These are phyloP conservation scores for Exophiala sideris DNA, from an alignment of 2,329 filamentous ascomycete genomes.

Conservation along the genomic window DNA sequence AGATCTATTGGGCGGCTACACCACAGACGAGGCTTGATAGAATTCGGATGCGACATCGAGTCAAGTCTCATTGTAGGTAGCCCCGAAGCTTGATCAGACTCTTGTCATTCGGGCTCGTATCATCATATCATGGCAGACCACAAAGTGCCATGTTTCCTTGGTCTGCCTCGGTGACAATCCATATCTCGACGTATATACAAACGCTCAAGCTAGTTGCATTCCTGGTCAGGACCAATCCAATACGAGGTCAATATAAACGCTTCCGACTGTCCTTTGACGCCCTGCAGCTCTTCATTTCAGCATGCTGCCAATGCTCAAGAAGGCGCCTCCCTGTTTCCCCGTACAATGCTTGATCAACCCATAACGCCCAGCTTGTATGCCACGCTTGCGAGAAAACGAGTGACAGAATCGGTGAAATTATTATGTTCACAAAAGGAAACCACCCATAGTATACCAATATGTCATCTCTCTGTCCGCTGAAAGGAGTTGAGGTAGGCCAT, in stretches of 20 bases:
- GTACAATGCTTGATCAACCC: not conserved
- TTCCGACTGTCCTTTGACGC: not conserved
- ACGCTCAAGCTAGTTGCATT: not conserved
- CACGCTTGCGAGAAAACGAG: constrained; percentile 18
- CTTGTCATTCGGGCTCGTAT: constrained; percentile 2
- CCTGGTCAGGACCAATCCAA: too few relatives aligned
- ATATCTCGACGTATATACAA: constrained; percentile 18
- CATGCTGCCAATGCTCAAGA: constrained; percentile 1
- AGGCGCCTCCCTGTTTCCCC: not conserved
- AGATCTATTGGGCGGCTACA: too few relatives aligned
- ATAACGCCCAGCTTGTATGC: constrained; percentile 14
- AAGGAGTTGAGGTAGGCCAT: constrained; percentile 87
- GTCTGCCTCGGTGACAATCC: constrained; percentile 6
- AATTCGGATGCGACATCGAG: too few relatives aligned
- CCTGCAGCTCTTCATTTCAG: not conserved
- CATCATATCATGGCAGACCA: constrained; percentile 15
- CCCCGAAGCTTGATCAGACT: too few relatives aligned
- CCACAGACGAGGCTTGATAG: too few relatives aligned
- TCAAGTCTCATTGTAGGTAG: too few relatives aligned
- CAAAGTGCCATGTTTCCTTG: not conserved
- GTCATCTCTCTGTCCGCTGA: constrained; percentile 57
- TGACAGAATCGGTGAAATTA: constrained; percentile 12
- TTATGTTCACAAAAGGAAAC: constrained; percentile 21
- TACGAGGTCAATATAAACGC: not conserved
- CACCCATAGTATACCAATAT: not conserved